These are phyloP conservation scores for Pyrenophora graminea DNA, from an alignment of 2,329 filamentous ascomycete genomes.

Conservation along the genomic window DNA sequence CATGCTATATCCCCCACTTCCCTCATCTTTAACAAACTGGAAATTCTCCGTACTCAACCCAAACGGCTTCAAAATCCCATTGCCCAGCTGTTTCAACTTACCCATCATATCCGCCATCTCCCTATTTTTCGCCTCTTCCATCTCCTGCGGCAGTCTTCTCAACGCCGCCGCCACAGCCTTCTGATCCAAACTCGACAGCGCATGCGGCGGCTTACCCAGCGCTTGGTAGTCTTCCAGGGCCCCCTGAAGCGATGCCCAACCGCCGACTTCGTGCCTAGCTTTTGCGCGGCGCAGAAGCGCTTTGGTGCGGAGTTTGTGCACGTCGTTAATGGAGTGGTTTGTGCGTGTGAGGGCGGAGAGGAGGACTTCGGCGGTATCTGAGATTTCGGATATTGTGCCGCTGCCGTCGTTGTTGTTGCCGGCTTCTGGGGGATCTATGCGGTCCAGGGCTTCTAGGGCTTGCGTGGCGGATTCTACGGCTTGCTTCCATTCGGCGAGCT, in stretches of 20 bases:
- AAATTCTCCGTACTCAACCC: conserved; percentile 94
- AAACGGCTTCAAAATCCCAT: conserved; percentile 90
- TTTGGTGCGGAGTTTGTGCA: conserved; percentile 79
- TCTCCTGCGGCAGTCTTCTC: conserved; percentile 65
- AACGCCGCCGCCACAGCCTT: conserved; percentile 71
- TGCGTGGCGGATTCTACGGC: conserved; percentile 74
- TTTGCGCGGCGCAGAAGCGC: conserved; percentile 78
- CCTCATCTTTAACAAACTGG: conserved; percentile 88
- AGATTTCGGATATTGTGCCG: conserved; percentile 64
- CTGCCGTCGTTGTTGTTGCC: conserved; percentile 51
- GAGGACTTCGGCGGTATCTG: conserved; percentile 51
- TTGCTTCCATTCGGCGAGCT: conserved; percentile 82
- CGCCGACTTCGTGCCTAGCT: conserved; percentile 70
- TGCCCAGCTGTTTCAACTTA: conserved; percentile 89
- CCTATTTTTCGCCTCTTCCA: conserved; percentile 78
- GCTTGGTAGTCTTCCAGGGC: conserved; percentile 80
- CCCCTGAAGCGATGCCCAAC: conserved; percentile 79
- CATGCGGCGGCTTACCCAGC: conserved; percentile 61
- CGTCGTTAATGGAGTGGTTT: conserved; percentile 57
- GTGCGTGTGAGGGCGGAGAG: conserved; percentile 40
- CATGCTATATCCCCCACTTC: conserved; percentile 90
- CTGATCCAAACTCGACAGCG: conserved; percentile 66
- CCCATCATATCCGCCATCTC: conserved; percentile 98
- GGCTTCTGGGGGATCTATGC: conserved; percentile 57
- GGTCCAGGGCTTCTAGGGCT: conserved; percentile 73